Conservation (phyloP, 768 basidiomycete species). For the Suillus plorans region DNA sequence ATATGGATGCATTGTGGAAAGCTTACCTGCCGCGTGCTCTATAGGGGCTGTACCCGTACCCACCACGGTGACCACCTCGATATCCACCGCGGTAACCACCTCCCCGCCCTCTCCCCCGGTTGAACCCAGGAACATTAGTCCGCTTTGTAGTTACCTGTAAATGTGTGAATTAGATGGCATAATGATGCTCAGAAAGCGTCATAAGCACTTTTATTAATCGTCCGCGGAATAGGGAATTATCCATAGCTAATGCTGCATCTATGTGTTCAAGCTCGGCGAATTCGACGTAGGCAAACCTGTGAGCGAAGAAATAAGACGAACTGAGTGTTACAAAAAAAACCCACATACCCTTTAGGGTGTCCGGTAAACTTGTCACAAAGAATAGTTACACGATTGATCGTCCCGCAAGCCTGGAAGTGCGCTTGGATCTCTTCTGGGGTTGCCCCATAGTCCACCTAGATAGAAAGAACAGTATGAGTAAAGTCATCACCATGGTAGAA, state of each 20-base stretch:
- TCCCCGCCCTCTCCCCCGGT: slow-evolving; percentile 77
- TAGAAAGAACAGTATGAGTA: slow-evolving; percentile 11
- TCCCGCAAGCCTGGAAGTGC: slow-evolving; percentile 96
- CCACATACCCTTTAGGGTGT: slow-evolving; percentile 90
- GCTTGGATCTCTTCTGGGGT: slow-evolving; percentile 98
- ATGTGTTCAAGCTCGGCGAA: slow-evolving; percentile 93
- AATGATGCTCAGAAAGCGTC: neutral
- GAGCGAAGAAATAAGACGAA: slow-evolving; percentile 11
- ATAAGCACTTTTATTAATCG: slow-evolving; percentile 81
- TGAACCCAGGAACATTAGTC: slow-evolving; percentile 94
- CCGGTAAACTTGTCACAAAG: slow-evolving; percentile 99
- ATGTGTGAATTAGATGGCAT: neutral
- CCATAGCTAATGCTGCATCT: slow-evolving; percentile 87
- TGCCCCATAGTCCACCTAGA: slow-evolving; percentile 92
- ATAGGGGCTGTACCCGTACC: slow-evolving; percentile 54
- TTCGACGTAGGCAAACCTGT: slow-evolving; percentile 96
- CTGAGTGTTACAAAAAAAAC: slow-evolving; percentile 4
- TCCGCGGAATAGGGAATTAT: slow-evolving; percentile 94
- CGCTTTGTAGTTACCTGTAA: slow-evolving; percentile 89
- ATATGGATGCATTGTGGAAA: slow-evolving; percentile 10
- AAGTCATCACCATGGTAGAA: slow-evolving; percentile 6
- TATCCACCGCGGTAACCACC: slow-evolving; percentile 56
- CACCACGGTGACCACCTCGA: slow-evolving; percentile 60
- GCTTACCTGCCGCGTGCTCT: slow-evolving; percentile 73
- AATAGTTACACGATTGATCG: slow-evolving; percentile 98